Percentiles rank a stretch among this genome's conserved stretches.
Evolutionary conservation across 257 asterid species (phyloP).

Genomic region (Nicotiana noctiflora): DNA sequence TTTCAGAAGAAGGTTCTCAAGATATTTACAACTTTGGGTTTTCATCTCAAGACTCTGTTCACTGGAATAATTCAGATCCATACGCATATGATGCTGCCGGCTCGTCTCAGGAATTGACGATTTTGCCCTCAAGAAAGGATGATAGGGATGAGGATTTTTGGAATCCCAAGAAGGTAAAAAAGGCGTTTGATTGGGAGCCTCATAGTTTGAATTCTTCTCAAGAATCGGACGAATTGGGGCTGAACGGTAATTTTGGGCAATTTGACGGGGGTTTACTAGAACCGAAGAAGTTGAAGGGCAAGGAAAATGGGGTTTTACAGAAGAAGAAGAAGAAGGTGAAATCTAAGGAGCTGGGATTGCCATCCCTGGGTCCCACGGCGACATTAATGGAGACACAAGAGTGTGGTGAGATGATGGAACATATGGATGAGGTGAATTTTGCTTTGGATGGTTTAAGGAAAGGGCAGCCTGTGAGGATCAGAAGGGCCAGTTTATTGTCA

Average conservation of each 20-base stretch:
- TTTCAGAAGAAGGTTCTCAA: slow-evolving; percentile 43
- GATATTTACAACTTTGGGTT: slow-evolving; percentile 52
- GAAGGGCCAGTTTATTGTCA: slow-evolving; percentile 64
- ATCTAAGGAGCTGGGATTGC: slow-evolving; percentile 29
- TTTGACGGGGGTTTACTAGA: not conserved
- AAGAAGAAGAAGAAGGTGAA: slow-evolving; percentile 47
- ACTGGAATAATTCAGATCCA: slow-evolving; percentile 37
- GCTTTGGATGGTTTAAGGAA: slow-evolving; percentile 85
- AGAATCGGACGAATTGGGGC: slow-evolving; percentile 34
- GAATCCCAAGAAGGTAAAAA: slow-evolving; percentile 44
- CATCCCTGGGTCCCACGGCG: slow-evolving; percentile 34
- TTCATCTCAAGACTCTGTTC: slow-evolving; percentile 51
- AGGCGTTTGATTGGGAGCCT: slow-evolving; percentile 32
- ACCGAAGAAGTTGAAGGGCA: slow-evolving; percentile 41
- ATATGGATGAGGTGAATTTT: slow-evolving; percentile 79
- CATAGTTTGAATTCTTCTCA: slow-evolving; percentile 40
- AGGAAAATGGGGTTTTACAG: slow-evolving; percentile 32
- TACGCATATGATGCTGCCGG: slow-evolving; percentile 17
- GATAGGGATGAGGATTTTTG: slow-evolving; percentile 27
- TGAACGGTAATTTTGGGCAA: slow-evolving; percentile 13
- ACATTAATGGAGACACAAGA: slow-evolving; percentile 91
- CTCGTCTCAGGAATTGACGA: slow-evolving; percentile 37
- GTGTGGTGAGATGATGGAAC: slow-evolving; percentile 88
- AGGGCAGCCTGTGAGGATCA: slow-evolving; percentile 60
- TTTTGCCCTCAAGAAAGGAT: slow-evolving; percentile 31